phyloP scores from a whole-genome alignment of 805 yeast genomes.

The Lipomyces lipofer region DNA sequence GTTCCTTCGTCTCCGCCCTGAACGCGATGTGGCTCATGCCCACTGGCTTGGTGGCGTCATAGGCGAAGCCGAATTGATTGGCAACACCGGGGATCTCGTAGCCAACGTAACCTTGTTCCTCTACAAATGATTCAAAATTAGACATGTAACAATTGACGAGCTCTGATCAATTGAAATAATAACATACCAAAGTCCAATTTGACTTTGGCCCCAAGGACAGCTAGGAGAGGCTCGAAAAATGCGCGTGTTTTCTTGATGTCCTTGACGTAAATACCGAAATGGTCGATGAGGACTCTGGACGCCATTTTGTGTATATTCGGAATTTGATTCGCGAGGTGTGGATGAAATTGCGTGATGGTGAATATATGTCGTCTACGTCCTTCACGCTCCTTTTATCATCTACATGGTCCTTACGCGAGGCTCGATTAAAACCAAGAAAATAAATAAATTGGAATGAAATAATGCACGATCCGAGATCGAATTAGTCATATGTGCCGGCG shows the following conservation, averaged over 20 bases:
- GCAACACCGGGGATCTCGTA: background rate
- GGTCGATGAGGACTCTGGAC: background rate
- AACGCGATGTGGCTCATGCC: conserved; percentile 5
- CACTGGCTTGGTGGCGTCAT: background rate
- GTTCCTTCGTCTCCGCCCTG: background rate
- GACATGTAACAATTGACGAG: too few species aligned
- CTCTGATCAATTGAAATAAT: too few species aligned
- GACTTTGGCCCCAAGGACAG: conserved; percentile 8
- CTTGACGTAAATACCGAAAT: background rate
- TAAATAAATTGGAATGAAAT: background rate
- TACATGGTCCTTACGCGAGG: background rate
- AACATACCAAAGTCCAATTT: background rate
- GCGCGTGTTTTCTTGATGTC: conserved; percentile 6
- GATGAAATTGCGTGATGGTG: background rate
- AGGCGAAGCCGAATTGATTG: conserved; percentile 1
- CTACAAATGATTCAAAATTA: background rate
- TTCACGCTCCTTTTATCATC: background rate
- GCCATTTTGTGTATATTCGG: background rate
- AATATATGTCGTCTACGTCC: too few species aligned
- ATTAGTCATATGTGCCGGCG: background rate
- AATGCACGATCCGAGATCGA: background rate
- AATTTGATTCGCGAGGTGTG: background rate
- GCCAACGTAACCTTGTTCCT: background rate
- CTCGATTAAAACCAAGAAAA: background rate
- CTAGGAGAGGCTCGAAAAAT: conserved; percentile 12